A percentile compares a stretch with the other conserved stretches of the same genome.
phyloP scores from a whole-genome alignment of 352 stramenopile genomes.

The Phytophthora nicotianae region DNA sequence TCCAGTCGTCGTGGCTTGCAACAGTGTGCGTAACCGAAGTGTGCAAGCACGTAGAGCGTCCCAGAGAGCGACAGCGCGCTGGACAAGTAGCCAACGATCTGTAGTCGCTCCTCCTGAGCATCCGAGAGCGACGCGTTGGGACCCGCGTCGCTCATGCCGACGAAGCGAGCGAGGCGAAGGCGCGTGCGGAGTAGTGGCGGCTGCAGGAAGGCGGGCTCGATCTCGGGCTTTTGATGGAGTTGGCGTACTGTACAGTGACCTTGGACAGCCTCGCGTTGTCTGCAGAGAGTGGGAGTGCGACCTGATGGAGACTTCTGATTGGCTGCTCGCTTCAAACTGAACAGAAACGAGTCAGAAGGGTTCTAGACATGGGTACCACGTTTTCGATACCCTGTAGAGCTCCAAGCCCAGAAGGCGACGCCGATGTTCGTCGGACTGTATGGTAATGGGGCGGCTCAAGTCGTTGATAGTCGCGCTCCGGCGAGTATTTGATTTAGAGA shows the following conservation, averaged over 20 bases:
- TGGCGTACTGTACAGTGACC: conserved; percentile 6
- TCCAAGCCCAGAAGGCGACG: background rate
- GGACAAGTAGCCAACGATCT: conserved; percentile 51
- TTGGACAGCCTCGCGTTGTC: conserved; percentile 7
- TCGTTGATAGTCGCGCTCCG: conserved; percentile 22
- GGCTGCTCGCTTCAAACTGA: conserved; percentile 23
- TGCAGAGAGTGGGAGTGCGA: conserved; percentile 20
- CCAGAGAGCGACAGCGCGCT: conserved; percentile 65
- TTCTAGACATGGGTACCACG: conserved; percentile 13
- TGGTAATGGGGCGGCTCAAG: conserved; percentile 6
- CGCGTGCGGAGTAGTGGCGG: conserved; percentile 5
- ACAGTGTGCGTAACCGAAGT: conserved; percentile 57
- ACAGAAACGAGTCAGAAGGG: conserved; percentile 25
- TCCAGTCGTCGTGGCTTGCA: conserved; percentile 20
- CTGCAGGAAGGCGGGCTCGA: background rate
- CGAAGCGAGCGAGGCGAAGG: background rate
- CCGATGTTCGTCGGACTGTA: background rate
- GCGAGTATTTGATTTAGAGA: background rate
- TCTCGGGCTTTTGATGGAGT: conserved; percentile 5
- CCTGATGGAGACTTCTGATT: conserved; percentile 17
- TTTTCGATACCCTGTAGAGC: background rate
- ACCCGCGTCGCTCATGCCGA: conserved; percentile 32
- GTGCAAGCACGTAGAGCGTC: conserved; percentile 67
- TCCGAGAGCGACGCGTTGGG: conserved; percentile 24
- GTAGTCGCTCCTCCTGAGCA: conserved; percentile 36